phyloP scores from a whole-genome alignment of 768 basidiomycete genomes.

The Rhizopogon sp. region DNA sequence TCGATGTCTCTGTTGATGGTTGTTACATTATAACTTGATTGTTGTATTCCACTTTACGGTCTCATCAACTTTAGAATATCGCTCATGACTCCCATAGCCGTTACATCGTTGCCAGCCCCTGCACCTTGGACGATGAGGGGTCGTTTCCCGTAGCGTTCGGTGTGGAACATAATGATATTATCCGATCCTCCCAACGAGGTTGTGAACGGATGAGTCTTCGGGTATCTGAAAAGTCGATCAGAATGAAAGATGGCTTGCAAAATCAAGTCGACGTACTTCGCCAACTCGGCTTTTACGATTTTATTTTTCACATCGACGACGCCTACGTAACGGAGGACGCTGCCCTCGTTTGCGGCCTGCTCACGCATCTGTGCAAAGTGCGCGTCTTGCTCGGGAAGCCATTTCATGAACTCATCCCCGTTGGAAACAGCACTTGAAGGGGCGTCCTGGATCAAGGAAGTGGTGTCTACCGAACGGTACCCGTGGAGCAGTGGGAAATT shows the following conservation, averaged over 20 bases:
- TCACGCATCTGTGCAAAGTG: conserved; percentile 73
- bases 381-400: conserved; percentile 77
- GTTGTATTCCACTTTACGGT: conserved; percentile 3
- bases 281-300: conserved; percentile 80
- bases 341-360: conserved; percentile 73
- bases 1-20: neutral
- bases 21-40: neutral
- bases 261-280: conserved; percentile 54
- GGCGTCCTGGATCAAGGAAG: conserved; percentile 78
- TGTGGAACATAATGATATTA: conserved; percentile 98
- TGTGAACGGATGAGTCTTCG: conserved; percentile 87
- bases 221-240: conserved; percentile 54
- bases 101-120: conserved; percentile 96
- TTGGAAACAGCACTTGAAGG: conserved; percentile 55
- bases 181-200: conserved; percentile 95
- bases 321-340: conserved; percentile 90
- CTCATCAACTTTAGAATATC: conserved; percentile 64
- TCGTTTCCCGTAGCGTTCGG: conserved; percentile 80
- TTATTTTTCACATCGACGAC: conserved; percentile 78
- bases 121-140: conserved; percentile 94
- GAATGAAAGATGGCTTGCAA: neutral
- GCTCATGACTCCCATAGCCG: conserved; percentile 95
- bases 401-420: conserved; percentile 78
- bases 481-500: conserved; percentile 55
- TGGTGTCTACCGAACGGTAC: conserved; percentile 74